A percentile compares a stretch with the other conserved stretches of the same genome.
phyloP scores from a whole-genome alignment of 352 stramenopile species.

The Globisporangium canariense region DNA sequence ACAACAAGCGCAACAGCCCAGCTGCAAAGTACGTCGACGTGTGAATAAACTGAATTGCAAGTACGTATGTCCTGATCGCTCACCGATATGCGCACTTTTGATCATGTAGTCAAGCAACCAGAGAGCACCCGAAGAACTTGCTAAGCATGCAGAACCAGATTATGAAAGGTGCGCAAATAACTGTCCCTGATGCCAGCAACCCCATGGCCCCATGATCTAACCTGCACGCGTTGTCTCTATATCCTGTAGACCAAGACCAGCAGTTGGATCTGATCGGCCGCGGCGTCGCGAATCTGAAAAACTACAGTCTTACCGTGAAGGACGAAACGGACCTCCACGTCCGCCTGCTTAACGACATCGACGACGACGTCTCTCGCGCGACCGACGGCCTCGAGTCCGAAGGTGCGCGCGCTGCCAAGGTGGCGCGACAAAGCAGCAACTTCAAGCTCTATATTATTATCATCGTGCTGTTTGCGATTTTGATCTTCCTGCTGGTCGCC shows the following conservation, averaged over 20 bases:
- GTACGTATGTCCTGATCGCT: conserved; percentile 3
- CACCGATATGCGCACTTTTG: neutral
- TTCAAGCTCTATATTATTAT: conserved; percentile 93
- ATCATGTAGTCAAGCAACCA: conserved; percentile 17
- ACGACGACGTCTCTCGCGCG: conserved; percentile 80
- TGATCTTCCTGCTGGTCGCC: conserved; percentile 86
- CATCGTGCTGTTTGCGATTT: conserved; percentile 78
- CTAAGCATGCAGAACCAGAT: conserved; percentile 88
- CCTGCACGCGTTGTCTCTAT: neutral
- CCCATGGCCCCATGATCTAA: neutral
- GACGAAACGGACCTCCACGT: conserved; percentile 89
- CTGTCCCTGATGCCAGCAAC: neutral
- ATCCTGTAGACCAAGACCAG: conserved; percentile 74
- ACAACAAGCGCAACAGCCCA: conserved; percentile 54
- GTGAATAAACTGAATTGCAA: no score
- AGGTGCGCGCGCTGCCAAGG: conserved; percentile 70
- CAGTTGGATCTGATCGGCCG: conserved; percentile 81
- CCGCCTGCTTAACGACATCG: conserved; percentile 86
- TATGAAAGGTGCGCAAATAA: conserved; percentile 58
- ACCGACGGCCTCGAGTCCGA: conserved; percentile 85
- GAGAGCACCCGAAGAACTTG: conserved; percentile 47
- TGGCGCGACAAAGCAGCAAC: conserved; percentile 93
- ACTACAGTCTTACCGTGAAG: conserved; percentile 85
- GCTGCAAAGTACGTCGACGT: conserved; percentile 10
- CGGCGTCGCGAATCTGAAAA: conserved; percentile 81